Conservation (phyloP, 371 early-diverging fungal species). For the Mucor circinelloides region DNA sequence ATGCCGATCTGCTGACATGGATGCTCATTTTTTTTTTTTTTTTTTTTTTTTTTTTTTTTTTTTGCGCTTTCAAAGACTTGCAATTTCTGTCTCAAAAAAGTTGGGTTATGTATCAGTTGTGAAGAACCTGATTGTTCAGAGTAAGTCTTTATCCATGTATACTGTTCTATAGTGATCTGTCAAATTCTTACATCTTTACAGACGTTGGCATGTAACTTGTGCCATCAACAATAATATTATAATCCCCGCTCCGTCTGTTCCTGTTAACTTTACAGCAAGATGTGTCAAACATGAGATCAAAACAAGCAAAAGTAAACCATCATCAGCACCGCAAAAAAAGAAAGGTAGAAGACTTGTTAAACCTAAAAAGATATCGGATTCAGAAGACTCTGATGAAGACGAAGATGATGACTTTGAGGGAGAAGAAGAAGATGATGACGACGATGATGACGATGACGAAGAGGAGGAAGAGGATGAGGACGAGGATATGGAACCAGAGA, state of each 20-base stretch:
- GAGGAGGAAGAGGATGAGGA: slow-evolving; percentile 6
- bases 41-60: too few species aligned
- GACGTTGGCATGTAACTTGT: slow-evolving; percentile 45
- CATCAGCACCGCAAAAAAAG: neutral
- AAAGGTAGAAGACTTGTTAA: neutral
- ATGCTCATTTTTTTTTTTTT: neutral
- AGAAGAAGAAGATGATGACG: slow-evolving; percentile 7
- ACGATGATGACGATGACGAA: slow-evolving; percentile 23
- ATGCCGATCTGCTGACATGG: neutral
- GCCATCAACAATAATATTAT: slow-evolving; percentile 32
- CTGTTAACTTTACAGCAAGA: slow-evolving; percentile 8
- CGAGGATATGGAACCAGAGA: neutral
- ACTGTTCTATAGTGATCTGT: neutral
- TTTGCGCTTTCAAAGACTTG: slow-evolving; percentile 25
- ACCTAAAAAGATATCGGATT: neutral
- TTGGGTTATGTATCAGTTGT: slow-evolving; percentile 41
- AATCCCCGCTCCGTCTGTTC: slow-evolving; percentile 14
- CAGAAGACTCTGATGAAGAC: slow-evolving; percentile 12
- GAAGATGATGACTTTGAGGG: slow-evolving; percentile 20
- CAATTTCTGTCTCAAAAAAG: slow-evolving; percentile 28
- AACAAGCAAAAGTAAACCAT: neutral
- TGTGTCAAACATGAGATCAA: slow-evolving; percentile 18
- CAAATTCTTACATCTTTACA: neutral
- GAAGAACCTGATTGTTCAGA: slow-evolving; percentile 32
- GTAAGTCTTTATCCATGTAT: slow-evolving; percentile 18